Percentiles rank a stretch among this genome's conserved stretches.
Conservation (phyloP, 805 yeast species). For the Komagataella populi region DNA sequence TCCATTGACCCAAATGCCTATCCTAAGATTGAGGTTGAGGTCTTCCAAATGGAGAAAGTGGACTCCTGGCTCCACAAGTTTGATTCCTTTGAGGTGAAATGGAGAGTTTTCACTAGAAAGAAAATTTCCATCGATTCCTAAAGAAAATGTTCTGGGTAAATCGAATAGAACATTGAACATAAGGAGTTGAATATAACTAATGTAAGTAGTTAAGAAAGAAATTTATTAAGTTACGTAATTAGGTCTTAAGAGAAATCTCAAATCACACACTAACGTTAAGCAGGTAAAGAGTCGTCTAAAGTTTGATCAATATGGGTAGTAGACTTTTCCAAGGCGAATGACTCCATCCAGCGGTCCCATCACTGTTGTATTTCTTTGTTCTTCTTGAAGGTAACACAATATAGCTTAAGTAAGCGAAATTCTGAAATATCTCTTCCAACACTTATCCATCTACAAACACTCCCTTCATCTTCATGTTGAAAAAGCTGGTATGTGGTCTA, state of each 20-base stretch:
- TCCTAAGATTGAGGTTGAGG: slow-evolving; percentile 19
- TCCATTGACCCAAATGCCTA: slow-evolving; percentile 25
- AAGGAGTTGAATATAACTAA: not conserved
- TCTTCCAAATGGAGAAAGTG: slow-evolving; percentile 43
- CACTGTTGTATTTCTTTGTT: not conserved
- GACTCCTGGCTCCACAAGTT: slow-evolving; percentile 31
- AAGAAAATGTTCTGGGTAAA: slow-evolving; percentile 5
- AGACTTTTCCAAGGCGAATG: too few relatives aligned
- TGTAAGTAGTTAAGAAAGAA: too few relatives aligned
- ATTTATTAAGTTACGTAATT: too few relatives aligned
- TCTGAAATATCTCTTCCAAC: not conserved
- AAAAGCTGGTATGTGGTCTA: slow-evolving; percentile 53
- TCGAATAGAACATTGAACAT: not conserved
- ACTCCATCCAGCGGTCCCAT: not conserved
- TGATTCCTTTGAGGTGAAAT: slow-evolving; percentile 29
- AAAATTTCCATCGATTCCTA: slow-evolving; percentile 14
- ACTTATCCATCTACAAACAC: not conserved
- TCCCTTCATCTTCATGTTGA: not conserved
- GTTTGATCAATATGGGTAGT: too few relatives aligned
- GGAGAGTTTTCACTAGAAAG: slow-evolving; percentile 3
- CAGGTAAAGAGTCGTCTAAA: too few relatives aligned
- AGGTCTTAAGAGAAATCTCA: too few relatives aligned
- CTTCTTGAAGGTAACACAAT: not conserved
- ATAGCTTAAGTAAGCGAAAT: not conserved
- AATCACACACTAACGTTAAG: too few relatives aligned